Base-by-base conservation (phyloP, 192 early-diverging fungal genomes). In the Geranomyces variabilis region DNA sequence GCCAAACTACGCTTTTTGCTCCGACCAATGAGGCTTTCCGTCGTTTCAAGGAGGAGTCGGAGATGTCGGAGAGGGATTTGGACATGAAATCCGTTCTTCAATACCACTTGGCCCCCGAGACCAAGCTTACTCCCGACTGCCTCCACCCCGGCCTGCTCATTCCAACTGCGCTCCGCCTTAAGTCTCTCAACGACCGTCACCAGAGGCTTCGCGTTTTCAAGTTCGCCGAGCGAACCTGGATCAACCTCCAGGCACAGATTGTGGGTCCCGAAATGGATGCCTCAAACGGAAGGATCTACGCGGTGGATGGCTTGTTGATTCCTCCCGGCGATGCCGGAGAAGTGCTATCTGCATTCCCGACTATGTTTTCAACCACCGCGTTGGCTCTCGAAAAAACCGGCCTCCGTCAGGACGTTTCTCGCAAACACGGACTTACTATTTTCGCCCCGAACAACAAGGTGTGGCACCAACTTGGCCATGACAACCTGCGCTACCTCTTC, bases 401-500 rank as follows among this genome's bases (percentile, higher is more conserved):
- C 21, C 9, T 76, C 14, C 1, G 12, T 7, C 10, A 67, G 6
- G 44, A 69, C 24, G 0, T 77, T 36, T 34, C 49, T 17, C 29
- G 30, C 51, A 55, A 69, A 34, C 63, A 70, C 22, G 78, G 64
- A 9, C 1, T 70, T 10, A 80, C 78, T 26, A 30, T 80, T 36
- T 74, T 77, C 45, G 59, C 64, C 12, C 78, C 78, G 1, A 28
- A 43, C 70, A 80, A 80, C 67, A n/a, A 49, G 6, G 78, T 75
- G 17, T 80, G 78, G 78, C 12, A 80, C 24, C 21, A 21, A 17
- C 66, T 80, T 31, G 78, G 78, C 17, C 63, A 67, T 61, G 33
- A 66, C 19, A 80, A 80, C 64, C 43, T 80, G 48, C 13, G 21
- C 5, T 73, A 80, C 60, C 67, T 80, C 12, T 80, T 80, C 66